Evolutionary conservation across 2,329 filamentous ascomycete species (phyloP).

Genomic region (Eutypa lata): DNA sequence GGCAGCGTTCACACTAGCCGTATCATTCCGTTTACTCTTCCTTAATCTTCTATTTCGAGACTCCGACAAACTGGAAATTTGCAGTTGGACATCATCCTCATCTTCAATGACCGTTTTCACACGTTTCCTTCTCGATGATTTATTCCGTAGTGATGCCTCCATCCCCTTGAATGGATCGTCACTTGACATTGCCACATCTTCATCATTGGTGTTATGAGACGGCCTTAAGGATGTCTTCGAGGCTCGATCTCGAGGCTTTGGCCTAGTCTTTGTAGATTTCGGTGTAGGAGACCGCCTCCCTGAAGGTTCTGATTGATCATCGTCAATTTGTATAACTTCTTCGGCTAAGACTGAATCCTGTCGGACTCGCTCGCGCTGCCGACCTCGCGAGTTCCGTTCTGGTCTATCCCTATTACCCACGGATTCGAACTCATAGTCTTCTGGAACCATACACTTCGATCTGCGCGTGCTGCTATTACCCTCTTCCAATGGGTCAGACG

Average conservation of each 20-base stretch:
- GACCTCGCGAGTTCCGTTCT: background rate
- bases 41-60: conserved; percentile 5
- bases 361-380: background rate
- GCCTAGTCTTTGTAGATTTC: background rate
- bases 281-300: background rate
- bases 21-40: conserved; percentile 2
- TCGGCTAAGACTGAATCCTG: background rate
- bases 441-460: background rate
- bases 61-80: background rate
- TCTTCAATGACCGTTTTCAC: background rate
- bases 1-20: background rate
- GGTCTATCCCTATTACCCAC: background rate
- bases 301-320: too few species aligned
- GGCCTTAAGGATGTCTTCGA: background rate
- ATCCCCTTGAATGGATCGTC: conserved; percentile 1
- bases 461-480: background rate
- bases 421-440: background rate
- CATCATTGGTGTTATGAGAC: background rate
- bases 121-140: background rate
- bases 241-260: background rate
- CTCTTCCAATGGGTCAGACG: background rate
- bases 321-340: background rate
- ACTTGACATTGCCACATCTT: background rate
- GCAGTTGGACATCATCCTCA: background rate
- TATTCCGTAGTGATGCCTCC: background rate